Base-by-base conservation (phyloP, 2,329 filamentous ascomycete genomes). In the Fusarium sp. region DNA sequence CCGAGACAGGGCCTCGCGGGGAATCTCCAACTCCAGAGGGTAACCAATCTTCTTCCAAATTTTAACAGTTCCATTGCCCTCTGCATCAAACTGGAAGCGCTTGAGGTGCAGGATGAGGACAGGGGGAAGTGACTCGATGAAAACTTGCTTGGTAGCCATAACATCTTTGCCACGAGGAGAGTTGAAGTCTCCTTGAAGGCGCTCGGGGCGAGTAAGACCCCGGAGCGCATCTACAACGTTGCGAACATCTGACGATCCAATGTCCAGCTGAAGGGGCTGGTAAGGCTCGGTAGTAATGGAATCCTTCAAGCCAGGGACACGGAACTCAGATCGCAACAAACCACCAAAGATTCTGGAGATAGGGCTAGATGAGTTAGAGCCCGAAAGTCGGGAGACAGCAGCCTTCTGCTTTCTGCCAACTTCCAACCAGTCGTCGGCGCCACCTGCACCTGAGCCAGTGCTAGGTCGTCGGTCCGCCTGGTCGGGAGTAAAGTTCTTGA, bases 31-130 rank as follows among this genome's bases (percentile, higher is more conserved):
- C 76, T 98, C 94, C 29, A 99, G 84, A 0, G 96, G 96, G 77
- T 99, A 99, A 22, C 94, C 95, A 62, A 99, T 87, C 83, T 95
- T 97, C 84, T 98, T 99, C 93, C 95, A 98, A 70, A 98, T 97
- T 85, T 99, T 99, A 76, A 97, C 92, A 1, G 94, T 97, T 25
- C 94, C 94, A 46, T 78, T 75, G 46, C 91, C 92, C 62, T 91
- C 88, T 66, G 90, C 93, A 75, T 98, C 94, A 75, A 97, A 98
- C 75, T 98, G 94, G 85, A 99, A 99, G 46, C 96, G 93, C 83
- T 99, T 99, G 44, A 99, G 86, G 77, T 99, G 96, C 11, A 99
- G 87, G 57, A 98, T 97, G 15, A 99, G 87, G 6, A 98, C 93
- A 1, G 94, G 93, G 1, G 96, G 96, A 18, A 98, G 84, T 2